A percentile compares a stretch with the other conserved stretches of the same genome.
Conservation (phyloP, 352 stramenopile genomes). For the Phytophthora quininea region DNA sequence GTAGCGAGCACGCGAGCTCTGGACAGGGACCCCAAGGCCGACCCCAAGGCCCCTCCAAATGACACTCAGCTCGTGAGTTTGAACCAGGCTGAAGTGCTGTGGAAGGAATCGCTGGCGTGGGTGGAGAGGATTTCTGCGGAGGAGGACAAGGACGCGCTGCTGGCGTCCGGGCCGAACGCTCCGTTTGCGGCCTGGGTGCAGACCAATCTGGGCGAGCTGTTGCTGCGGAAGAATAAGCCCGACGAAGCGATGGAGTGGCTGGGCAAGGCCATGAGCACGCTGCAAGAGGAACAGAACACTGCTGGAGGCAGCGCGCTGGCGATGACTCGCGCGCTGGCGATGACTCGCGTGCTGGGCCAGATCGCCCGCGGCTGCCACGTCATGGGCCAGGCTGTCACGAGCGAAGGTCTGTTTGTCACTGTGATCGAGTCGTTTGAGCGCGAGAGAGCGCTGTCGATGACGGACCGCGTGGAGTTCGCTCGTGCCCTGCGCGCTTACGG, state of each 20-base stretch:
- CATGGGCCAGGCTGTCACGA: conserved; percentile 71
- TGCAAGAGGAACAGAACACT: conserved; percentile 55
- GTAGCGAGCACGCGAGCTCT: conserved; percentile 53
- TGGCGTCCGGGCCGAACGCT: conserved; percentile 53
- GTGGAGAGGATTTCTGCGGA: conserved; percentile 57
- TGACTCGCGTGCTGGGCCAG: conserved; percentile 68
- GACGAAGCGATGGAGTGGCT: conserved; percentile 76
- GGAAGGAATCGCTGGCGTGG: conserved; percentile 69
- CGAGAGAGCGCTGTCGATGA: conserved; percentile 51
- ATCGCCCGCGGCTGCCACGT: conserved; percentile 71
- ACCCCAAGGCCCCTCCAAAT: conserved; percentile 31
- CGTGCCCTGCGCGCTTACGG: conserved; percentile 64
- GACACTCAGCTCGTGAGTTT: conserved; percentile 55
- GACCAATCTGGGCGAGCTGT: conserved; percentile 72
- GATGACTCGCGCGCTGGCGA: too few species aligned
- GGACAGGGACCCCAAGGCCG: conserved; percentile 22
- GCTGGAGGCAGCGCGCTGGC: conserved; percentile 57
- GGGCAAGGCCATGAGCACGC: conserved; percentile 65
- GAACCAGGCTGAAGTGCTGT: conserved; percentile 71
- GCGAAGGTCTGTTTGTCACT: conserved; percentile 72
- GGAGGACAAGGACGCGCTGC: conserved; percentile 50
- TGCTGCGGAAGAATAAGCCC: conserved; percentile 61
- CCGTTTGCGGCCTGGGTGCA: conserved; percentile 73
- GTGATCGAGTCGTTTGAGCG: conserved; percentile 76
- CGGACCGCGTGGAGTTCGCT: conserved; percentile 74